phyloP scores from a whole-genome alignment of 2,329 filamentous ascomycete genomes.

The Nannizziopsis barbatae region DNA sequence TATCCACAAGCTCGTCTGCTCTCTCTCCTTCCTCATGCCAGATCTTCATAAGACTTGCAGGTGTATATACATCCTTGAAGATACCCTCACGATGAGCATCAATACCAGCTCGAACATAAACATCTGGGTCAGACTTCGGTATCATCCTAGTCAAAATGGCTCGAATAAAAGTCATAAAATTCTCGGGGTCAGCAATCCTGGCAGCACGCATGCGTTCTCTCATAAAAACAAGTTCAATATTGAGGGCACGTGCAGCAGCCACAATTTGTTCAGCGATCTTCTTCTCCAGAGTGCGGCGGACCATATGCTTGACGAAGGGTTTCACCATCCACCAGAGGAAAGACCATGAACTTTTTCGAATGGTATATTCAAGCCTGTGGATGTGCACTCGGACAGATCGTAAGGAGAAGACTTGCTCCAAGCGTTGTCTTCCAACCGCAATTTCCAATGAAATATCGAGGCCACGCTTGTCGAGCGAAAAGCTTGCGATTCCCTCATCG shows the following conservation, averaged over 20 bases:
- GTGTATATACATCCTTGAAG: conserved; percentile 77
- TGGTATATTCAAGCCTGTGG: conserved; percentile 71
- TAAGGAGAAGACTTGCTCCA: conserved; percentile 73
- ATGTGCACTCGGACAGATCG: conserved; percentile 66
- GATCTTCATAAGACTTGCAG: conserved; percentile 77
- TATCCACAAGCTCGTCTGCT: conserved; percentile 60
- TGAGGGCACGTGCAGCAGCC: conserved; percentile 58
- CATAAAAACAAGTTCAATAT: conserved; percentile 77
- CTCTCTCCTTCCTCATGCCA: conserved; percentile 67
- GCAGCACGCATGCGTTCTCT: conserved; percentile 78
- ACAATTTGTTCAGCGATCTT: conserved; percentile 63
- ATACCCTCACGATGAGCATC: conserved; percentile 50
- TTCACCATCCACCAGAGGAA: conserved; percentile 74
- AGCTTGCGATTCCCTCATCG: conserved; percentile 75
- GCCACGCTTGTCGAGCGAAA: conserved; percentile 74
- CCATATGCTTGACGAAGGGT: conserved; percentile 67
- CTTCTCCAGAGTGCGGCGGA: conserved; percentile 67
- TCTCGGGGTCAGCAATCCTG: conserved; percentile 66
- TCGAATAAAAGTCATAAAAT: conserved; percentile 69
- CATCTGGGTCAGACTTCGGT: conserved; percentile 61
- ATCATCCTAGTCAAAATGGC: conserved; percentile 67
- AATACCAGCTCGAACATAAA: conserved; percentile 63
- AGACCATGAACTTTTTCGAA: conserved; percentile 58
- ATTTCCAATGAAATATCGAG: conserved; percentile 78
- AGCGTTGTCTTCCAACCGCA: conserved; percentile 63